Conservation (phyloP, 2,329 filamentous ascomycete genomes). For the Thelonectria rubi region DNA sequence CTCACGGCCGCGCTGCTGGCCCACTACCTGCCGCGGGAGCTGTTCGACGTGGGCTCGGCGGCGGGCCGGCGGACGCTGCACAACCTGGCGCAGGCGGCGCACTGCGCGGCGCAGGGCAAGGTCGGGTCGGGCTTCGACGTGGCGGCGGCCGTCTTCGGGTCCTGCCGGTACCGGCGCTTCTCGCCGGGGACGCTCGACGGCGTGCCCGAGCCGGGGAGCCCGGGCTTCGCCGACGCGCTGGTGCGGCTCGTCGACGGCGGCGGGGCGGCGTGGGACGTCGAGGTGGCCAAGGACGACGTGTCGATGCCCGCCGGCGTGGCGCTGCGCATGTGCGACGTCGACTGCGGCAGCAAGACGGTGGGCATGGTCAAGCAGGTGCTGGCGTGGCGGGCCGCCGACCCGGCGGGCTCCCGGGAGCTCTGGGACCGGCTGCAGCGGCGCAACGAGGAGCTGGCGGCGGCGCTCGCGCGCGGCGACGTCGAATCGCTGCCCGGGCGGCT, state of each 20-base stretch:
- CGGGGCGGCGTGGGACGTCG: conserved; percentile 77
- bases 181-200: conserved; percentile 76
- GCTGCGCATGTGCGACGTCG: conserved; percentile 94
- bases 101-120: conserved; percentile 97
- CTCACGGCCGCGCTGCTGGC: conserved; percentile 79
- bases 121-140: conserved; percentile 97
- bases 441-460: conserved; percentile 75
- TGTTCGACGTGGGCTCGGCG: conserved; percentile 66
- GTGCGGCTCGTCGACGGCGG: conserved; percentile 71
- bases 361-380: conserved; percentile 95
- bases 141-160: conserved; percentile 90
- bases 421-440: conserved; percentile 79
- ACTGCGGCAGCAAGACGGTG: conserved; percentile 91
- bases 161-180: conserved; percentile 92
- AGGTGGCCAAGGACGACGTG: conserved; percentile 75
- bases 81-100: conserved; percentile 91
- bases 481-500: conserved; percentile 57
- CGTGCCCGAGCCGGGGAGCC: conserved; percentile 71
- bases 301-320: conserved; percentile 77
- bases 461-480: conserved; percentile 63
- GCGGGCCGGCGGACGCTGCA: conserved; percentile 73
- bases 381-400: conserved; percentile 76
- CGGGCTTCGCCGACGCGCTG: conserved; percentile 73
- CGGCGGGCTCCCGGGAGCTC: conserved; percentile 70
- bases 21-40: conserved; percentile 71